Conservation (phyloP, 169 alveolate species). For the Babesia caballi region DNA sequence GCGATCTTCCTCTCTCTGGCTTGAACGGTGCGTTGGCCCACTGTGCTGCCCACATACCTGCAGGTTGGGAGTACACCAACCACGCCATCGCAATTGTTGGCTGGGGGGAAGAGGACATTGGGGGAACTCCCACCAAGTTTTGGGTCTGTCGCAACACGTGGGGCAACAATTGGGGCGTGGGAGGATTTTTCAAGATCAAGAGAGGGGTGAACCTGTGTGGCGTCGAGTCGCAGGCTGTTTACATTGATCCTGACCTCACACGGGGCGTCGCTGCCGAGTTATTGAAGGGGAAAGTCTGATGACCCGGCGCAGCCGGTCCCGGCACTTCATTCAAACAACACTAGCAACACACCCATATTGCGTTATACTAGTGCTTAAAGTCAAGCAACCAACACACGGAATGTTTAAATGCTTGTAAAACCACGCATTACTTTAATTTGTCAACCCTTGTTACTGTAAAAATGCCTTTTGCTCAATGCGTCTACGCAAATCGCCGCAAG, state of each 20-base stretch:
- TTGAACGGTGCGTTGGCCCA: constrained; percentile 66
- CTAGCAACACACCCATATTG: too few species aligned
- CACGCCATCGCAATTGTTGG: constrained; percentile 88
- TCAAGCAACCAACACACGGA: too few species aligned
- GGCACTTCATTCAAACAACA: too few species aligned
- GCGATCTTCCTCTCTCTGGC: constrained; percentile 80
- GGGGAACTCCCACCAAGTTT: constrained; percentile 64
- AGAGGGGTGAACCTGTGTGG: constrained; percentile 82
- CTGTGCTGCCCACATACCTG: background rate
- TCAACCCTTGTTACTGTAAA: too few species aligned
- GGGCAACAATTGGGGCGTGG: constrained; percentile 82
- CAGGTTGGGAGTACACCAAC: constrained; percentile 88
- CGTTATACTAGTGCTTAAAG: too few species aligned
- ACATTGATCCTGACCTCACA: constrained; percentile 81
- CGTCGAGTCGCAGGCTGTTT: constrained; percentile 86
- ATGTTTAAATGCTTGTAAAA: too few species aligned
- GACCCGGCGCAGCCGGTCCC: too few species aligned
- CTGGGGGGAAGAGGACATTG: constrained; percentile 84
- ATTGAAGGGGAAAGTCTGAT: background rate
- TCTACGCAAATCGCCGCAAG: too few species aligned
- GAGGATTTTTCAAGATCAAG: constrained; percentile 75
- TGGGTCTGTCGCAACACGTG: constrained; percentile 82
- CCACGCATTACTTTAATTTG: too few species aligned
- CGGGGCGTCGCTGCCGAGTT: background rate
- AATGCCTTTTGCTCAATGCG: too few species aligned